These are phyloP conservation scores for Eucalyptus erythrocorys DNA, from an alignment of 345 rosid genomes.

Conservation along the genomic window DNA sequence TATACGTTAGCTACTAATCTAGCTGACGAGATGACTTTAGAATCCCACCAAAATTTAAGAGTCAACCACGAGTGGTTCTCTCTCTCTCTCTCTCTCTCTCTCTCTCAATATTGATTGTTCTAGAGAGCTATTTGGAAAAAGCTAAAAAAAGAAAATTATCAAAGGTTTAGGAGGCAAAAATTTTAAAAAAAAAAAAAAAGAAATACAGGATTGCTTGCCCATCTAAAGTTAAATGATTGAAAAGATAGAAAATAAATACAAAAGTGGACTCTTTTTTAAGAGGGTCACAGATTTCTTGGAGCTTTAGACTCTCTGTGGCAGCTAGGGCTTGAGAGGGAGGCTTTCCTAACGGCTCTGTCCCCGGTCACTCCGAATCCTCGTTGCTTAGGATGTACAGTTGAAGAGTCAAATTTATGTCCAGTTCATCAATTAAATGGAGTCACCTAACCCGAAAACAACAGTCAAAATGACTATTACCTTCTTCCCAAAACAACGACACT, in stretches of 20 bases:
- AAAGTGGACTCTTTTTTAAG: neutral
- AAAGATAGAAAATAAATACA: neutral
- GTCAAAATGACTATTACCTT: neutral
- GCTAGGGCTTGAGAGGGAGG: neutral
- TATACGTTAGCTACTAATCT: neutral
- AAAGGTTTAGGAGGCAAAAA: neutral
- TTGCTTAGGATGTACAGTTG: neutral
- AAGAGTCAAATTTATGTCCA: neutral
- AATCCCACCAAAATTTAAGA: neutral
- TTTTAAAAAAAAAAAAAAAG: too few relatives aligned
- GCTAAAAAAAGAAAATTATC: neutral
- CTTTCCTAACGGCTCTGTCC: neutral
- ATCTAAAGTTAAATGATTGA: neutral
- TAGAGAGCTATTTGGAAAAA: neutral
- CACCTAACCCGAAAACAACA: neutral
- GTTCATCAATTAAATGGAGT: neutral
- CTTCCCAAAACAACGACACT: neutral
- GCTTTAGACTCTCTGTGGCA: neutral
- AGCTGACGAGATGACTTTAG: neutral
- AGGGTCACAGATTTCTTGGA: neutral
- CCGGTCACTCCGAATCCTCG: neutral
- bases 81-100: neutral
- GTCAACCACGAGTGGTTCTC: neutral
- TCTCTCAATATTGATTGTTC: neutral
- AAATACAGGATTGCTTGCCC: neutral